Evolutionary conservation across 1,139 yeast genomes (phyloP).

Genomic region (Magnusiomyces fungicola): DNA sequence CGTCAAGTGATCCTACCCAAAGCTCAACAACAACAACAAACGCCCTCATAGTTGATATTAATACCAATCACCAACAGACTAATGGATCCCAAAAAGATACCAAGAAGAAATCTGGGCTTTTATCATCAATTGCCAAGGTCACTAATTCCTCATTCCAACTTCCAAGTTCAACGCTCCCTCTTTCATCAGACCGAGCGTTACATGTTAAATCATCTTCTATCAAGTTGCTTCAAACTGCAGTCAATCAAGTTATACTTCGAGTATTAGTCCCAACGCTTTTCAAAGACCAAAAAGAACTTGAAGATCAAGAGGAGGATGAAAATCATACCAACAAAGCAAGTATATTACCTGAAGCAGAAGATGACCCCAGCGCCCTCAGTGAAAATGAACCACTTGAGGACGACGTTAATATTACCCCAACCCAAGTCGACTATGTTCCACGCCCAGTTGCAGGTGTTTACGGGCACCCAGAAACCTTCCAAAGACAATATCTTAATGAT

Average conservation of each 20-base stretch:
- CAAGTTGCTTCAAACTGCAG: neutral
- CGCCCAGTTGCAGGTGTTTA: conserved; percentile 22
- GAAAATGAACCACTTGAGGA: too few relatives aligned
- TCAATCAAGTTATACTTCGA: neutral
- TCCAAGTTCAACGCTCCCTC: neutral
- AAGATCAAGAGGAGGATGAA: neutral
- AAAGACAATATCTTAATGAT: conserved; percentile 22
- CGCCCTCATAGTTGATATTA: too few relatives aligned
- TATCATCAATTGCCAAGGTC: neutral
- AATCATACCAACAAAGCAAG: neutral
- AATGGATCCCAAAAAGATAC: too few relatives aligned
- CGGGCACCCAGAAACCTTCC: conserved; percentile 27
- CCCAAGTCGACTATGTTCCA: conserved; percentile 18
- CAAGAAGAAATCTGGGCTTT: neutral
- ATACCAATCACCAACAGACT: too few relatives aligned
- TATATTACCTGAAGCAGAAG: neutral
- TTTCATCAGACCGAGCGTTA: neutral
- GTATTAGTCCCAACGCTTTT: neutral
- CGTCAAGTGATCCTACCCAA: too few relatives aligned
- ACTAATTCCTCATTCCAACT: neutral
- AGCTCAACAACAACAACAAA: too few relatives aligned
- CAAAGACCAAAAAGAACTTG: neutral
- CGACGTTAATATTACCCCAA: conserved; percentile 23
- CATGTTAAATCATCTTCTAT: neutral
- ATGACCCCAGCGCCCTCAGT: too few relatives aligned